phyloP scores from a whole-genome alignment of 169 alveolate genomes.

The Eimeria tenella region DNA sequence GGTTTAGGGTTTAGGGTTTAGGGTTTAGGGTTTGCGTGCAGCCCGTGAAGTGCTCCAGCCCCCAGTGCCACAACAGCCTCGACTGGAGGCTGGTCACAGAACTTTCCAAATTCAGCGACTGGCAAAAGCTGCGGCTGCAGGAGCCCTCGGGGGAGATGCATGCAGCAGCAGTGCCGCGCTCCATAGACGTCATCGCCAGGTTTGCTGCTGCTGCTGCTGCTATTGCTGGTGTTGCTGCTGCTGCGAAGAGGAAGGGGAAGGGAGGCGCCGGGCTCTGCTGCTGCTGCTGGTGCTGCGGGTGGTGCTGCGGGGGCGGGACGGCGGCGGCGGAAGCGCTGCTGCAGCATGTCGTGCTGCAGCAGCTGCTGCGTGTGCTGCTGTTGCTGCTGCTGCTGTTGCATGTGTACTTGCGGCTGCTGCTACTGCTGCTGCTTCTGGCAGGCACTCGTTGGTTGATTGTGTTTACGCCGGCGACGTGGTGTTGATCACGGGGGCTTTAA shows the following conservation, averaged over 20 bases:
- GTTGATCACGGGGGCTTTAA: constrained; percentile 94
- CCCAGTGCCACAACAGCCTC: constrained; percentile 66
- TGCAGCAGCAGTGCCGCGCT: constrained; percentile 98
- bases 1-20: background rate
- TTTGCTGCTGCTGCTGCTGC: background rate
- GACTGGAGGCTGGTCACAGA: constrained; percentile 50
- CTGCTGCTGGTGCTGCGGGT: no score
- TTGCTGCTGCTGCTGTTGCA: background rate
- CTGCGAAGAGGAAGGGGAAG: no score
- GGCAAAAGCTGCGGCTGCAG: constrained; percentile 74
- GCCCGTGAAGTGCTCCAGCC: constrained; percentile 68
- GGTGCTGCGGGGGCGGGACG: no score
- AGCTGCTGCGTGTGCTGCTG: background rate
- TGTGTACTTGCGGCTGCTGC: background rate
- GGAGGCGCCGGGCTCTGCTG: no score
- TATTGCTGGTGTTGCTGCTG: background rate
- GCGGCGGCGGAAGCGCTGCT: no score
- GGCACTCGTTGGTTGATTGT: constrained; percentile 94
- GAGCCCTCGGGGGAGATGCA: constrained; percentile 94
- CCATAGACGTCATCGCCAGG: constrained; percentile 96
- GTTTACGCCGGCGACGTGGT: constrained; percentile 98
- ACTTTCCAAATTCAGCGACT: constrained; percentile 37
- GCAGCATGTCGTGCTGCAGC: no score
- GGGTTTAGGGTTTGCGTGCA: constrained; percentile 18
- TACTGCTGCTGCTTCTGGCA: constrained; percentile 42